Evolutionary conservation across 2,329 filamentous ascomycete genomes (phyloP), one percentile per base, ranked within the genome.

Genomic region (Calonectria henricotiae): DNA sequence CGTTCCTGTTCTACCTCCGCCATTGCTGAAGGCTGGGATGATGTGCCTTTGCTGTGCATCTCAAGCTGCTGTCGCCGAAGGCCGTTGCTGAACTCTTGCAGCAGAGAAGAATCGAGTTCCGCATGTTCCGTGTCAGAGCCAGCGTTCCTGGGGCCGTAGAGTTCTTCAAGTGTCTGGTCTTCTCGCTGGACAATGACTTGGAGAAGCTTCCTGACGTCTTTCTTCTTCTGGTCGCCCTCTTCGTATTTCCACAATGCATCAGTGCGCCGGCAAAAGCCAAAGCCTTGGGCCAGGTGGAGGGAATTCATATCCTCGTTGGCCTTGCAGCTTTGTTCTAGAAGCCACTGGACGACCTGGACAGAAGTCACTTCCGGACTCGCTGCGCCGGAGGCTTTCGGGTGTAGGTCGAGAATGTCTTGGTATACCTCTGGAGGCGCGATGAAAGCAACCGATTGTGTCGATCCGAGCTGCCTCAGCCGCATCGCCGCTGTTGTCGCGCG

Each of bases 241-340:
- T 83, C 77, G 69, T 89, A 78, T 1, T 84, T 79, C 25, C 82
- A 74, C 0, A 81, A 77, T 0, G 89, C 88, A 62, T 92, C 83
- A 0, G 81, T 85, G 1, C 90, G 86, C 0, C 84, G 84, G 68
- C 90, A 90, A 71, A 89, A 93, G 70, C 92, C 89, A 0, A 82
- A 78, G 0, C 91, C 90, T 75, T 93, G 91, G 0, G 89, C 83
- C 3, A 86, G 83, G 71, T 91, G 90, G 0, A 93, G 81, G 0
- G 87, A 83, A 58, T 88, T 86, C 0, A 92, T 77, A 37, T 91
- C 87, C 68, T 91, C 89, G 23, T 89, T 91, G 0, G 81, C 85
- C 8, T 82, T 79, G 68, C 91, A 93, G 0, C 90, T 92, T 65
- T 92, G 89, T 51, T 91, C 84, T 0, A 93, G 82, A 0, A 93